These are phyloP conservation scores for Biscogniauxia sp. DNA, from an alignment of 2,329 filamentous ascomycete genomes.

Conservation along the genomic window DNA sequence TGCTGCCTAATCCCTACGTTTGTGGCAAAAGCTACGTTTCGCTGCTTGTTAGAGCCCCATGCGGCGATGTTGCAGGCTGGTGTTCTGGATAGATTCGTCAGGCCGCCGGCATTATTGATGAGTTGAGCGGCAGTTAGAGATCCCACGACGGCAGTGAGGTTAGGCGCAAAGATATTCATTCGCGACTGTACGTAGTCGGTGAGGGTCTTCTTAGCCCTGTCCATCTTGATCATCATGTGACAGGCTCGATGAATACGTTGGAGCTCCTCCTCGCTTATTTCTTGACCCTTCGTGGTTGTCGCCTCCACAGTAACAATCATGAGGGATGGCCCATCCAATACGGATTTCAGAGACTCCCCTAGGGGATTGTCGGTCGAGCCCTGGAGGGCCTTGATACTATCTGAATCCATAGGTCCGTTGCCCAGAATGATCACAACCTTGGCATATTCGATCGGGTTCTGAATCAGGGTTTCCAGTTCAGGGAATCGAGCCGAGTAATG, in stretches of 20 bases:
- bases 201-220: constrained; percentile 80
- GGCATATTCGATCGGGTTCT: constrained; percentile 90
- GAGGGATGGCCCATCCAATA: constrained; percentile 83
- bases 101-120: constrained; percentile 88
- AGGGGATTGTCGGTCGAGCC: constrained; percentile 76
- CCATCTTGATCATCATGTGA: constrained; percentile 82
- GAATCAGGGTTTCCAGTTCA: constrained; percentile 85
- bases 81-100: constrained; percentile 85
- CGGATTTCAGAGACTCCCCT: constrained; percentile 69
- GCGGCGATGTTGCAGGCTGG: constrained; percentile 91
- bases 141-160: constrained; percentile 85
- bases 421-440: constrained; percentile 91
- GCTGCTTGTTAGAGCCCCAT: constrained; percentile 83
- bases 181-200: constrained; percentile 95
- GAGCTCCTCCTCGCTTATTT: constrained; percentile 74
- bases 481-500: constrained; percentile 94
- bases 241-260: constrained; percentile 73
- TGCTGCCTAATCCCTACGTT: constrained; percentile 90
- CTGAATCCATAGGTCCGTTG: constrained; percentile 81
- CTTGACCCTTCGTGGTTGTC: constrained; percentile 79
- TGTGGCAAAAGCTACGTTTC: constrained; percentile 74
- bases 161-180: constrained; percentile 95
- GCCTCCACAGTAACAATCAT: constrained; percentile 97
- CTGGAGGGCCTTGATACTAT: constrained; percentile 77
- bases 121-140: constrained; percentile 92